phyloP scores from a whole-genome alignment of 495 filamentous ascomycete species.

The Copromyces sp. region DNA sequence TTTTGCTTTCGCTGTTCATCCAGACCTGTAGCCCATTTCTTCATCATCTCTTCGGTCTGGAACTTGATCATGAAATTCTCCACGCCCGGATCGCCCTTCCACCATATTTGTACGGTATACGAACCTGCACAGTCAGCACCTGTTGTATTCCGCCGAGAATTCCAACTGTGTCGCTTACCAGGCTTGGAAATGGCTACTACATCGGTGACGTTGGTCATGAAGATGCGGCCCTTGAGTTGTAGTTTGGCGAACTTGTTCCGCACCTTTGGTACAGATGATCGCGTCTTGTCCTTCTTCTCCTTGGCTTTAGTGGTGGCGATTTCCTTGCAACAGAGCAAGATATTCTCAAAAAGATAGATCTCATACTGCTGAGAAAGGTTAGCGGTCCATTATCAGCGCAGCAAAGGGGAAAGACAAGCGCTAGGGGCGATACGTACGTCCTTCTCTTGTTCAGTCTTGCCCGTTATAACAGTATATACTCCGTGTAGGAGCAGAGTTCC shows the following conservation, averaged over 20 bases:
- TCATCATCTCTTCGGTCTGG: slow-evolving; percentile 79
- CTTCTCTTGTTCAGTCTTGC: slow-evolving; percentile 71
- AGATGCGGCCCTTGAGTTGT: slow-evolving; percentile 92
- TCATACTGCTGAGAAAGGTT: slow-evolving; percentile 57
- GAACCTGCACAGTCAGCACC: slow-evolving; percentile 48
- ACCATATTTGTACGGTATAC: slow-evolving; percentile 94
- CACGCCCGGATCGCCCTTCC: slow-evolving; percentile 93
- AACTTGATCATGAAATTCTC: slow-evolving; percentile 96
- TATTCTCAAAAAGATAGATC: slow-evolving; percentile 93
- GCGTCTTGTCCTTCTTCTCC: slow-evolving; percentile 51
- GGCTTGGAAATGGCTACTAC: slow-evolving; percentile 72
- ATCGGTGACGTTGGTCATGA: slow-evolving; percentile 98
- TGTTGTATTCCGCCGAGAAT: neutral
- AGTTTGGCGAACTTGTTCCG: slow-evolving; percentile 70
- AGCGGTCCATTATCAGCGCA: slow-evolving; percentile 4
- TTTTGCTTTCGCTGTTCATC: slow-evolving; percentile 49
- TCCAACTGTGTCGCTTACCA: slow-evolving; percentile 43
- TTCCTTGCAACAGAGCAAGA: slow-evolving; percentile 96
- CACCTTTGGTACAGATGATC: slow-evolving; percentile 42
- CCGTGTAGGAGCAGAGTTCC: slow-evolving; percentile 82
- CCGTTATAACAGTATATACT: slow-evolving; percentile 88
- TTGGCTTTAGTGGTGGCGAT: slow-evolving; percentile 78
- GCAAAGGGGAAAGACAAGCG: neutral
- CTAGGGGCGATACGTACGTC: slow-evolving; percentile 50
- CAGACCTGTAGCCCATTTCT: slow-evolving; percentile 68